phyloP scores from a whole-genome alignment of 2,329 filamentous ascomycete species.

The Tolypocladium tundrense region DNA sequence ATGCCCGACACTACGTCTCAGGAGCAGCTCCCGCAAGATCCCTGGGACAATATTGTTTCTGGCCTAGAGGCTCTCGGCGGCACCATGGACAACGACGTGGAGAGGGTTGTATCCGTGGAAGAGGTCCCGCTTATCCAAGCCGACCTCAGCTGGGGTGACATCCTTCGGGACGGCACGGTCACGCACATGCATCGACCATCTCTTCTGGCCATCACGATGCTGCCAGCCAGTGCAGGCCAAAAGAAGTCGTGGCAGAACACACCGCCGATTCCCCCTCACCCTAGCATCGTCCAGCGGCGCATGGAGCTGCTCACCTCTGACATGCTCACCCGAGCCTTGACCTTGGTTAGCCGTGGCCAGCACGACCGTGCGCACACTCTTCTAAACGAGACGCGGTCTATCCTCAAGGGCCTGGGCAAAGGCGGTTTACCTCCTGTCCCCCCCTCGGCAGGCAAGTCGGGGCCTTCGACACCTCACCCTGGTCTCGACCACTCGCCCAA shows the following conservation, averaged over 20 bases:
- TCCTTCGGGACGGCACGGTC: constrained; percentile 77
- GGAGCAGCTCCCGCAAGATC: constrained; percentile 81
- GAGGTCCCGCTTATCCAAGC: constrained; percentile 93
- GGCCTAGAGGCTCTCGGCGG: constrained; percentile 89
- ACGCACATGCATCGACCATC: constrained; percentile 84
- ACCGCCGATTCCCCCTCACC: constrained; percentile 88
- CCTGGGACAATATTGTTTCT: constrained; percentile 96
- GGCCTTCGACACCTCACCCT: constrained; percentile 38
- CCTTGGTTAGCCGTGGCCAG: constrained; percentile 80
- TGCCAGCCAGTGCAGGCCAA: constrained; percentile 55
- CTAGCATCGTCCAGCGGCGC: constrained; percentile 85
- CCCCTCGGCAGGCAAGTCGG: constrained; percentile 37
- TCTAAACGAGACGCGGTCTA: constrained; percentile 84
- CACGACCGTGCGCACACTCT: constrained; percentile 90
- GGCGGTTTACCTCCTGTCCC: constrained; percentile 86
- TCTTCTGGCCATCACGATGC: constrained; percentile 88
- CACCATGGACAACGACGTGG: constrained; percentile 74
- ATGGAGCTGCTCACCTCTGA: constrained; percentile 98
- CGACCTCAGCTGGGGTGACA: constrained; percentile 86
- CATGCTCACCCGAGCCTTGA: constrained; percentile 89
- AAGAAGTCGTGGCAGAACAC: constrained; percentile 56
- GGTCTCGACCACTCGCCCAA: constrained; percentile 32
- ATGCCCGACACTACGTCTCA: constrained; percentile 73
- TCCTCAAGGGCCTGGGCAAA: constrained; percentile 91
- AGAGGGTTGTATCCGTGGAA: constrained; percentile 75